phyloP scores from a whole-genome alignment of 225 moss, liverwort and hornwort species.

The Sphagnum contortum region DNA sequence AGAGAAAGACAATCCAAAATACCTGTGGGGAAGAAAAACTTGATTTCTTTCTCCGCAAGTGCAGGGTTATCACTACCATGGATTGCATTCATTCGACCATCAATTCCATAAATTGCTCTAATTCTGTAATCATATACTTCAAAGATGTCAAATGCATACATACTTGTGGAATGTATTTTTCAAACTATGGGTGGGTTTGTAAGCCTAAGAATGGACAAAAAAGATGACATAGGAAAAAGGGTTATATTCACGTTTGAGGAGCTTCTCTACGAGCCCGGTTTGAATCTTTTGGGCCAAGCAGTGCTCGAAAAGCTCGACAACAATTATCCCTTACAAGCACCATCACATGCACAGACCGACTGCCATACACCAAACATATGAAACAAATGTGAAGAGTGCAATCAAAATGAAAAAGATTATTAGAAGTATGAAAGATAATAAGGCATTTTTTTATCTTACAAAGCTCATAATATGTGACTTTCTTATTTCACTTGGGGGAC shows the following conservation, averaged over 20 bases:
- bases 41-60: slow-evolving; percentile 64
- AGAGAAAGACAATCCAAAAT: not conserved
- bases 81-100: slow-evolving; percentile 71
- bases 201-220: not conserved
- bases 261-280: slow-evolving; percentile 60
- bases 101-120: slow-evolving; percentile 74
- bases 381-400: not conserved
- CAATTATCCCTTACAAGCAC: slow-evolving; percentile 76
- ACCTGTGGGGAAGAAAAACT: slow-evolving; percentile 87
- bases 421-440: too few relatives aligned
- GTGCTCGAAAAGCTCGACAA: slow-evolving; percentile 66
- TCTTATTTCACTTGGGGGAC: too few relatives aligned
- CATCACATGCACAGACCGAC: slow-evolving; percentile 85
- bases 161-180: too few relatives aligned
- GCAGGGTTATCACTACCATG: slow-evolving; percentile 70
- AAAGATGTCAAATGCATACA: too few relatives aligned
- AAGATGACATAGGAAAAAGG: not conserved
- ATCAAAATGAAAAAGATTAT: too few relatives aligned
- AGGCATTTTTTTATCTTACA: too few relatives aligned
- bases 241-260: slow-evolving; percentile 45
- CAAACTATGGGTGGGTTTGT: not conserved
- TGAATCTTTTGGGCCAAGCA: slow-evolving; percentile 82
- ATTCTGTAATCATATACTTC: slow-evolving; percentile 26
- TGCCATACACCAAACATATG: slow-evolving; percentile 10
- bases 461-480: too few relatives aligned